Conservation (phyloP, 1,284 basidiomycete species). For the Anthracocystis setariae region DNA sequence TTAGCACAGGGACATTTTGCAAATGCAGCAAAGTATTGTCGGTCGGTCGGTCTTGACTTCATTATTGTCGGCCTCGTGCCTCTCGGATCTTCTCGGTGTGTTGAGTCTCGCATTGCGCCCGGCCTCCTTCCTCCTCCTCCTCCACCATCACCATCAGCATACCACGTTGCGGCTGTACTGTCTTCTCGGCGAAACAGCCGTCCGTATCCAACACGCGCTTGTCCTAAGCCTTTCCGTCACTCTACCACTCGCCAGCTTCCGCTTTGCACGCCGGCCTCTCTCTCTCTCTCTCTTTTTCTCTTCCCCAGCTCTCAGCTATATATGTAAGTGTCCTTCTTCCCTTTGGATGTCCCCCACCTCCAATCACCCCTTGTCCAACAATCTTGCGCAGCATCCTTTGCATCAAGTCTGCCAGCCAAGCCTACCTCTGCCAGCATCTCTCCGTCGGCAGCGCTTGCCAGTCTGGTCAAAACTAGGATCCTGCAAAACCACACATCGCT, state of each 20-base stretch:
- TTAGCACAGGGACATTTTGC: neutral
- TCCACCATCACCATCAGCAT: conserved; percentile 11
- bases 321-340: conserved; percentile 13
- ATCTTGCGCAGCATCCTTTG: no score
- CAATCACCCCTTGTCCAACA: no score
- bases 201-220: neutral
- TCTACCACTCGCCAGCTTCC: conserved; percentile 9
- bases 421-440: neutral
- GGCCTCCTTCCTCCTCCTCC: conserved; percentile 5
- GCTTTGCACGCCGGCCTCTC: neutral
- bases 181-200: neutral
- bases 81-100: conserved; percentile 22
- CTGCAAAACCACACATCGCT: no score
- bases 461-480: neutral
- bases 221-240: conserved; percentile 11
- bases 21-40: no score
- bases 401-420: neutral
- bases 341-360: neutral
- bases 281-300: neutral
- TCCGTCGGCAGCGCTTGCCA: neutral
- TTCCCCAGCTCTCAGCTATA: conserved; percentile 8
- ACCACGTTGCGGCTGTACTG: neutral
- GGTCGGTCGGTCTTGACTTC: no score
- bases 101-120: neutral
- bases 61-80: no score